Base-by-base conservation (phyloP, 768 basidiomycete species). In the Panus rudis region DNA sequence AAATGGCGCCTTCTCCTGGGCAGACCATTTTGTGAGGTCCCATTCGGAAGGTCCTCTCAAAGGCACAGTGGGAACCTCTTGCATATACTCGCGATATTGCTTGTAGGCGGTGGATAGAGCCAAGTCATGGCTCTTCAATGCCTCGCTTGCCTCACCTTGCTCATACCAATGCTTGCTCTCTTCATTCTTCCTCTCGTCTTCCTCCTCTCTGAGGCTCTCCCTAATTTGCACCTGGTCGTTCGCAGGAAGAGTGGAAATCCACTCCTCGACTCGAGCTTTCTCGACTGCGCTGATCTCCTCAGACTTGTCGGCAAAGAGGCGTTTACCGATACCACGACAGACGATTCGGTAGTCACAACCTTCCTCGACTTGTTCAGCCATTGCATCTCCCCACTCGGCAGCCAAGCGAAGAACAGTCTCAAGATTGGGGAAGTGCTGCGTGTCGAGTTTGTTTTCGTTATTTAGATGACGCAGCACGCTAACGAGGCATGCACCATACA, bases 11-110 rank as follows among this genome's bases (percentile, higher is more conserved):
- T 58, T 67, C 38, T 65, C 56, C 11, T 39, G 53, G 10, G 47
- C 48, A 14, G 52, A 52, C 69, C 68, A 69, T 41, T 63, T 54
- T 39, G 45, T 61, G 35, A 68, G 54, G 39, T 71, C 66, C 65
- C 65, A 69, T 22, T 52, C 45, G 14, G 52, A 49, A 24, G 61
- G 60, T 3, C 63, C 65, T 14, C 45, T 50, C 37, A 62, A 30
- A 1, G 63, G 66, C 11, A 41, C 39, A 19, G 41, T 61, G 1
- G 64, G 63, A 24, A 42, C 48, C 0, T 22, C 40, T 13, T 49
- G 13, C 20, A 63, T 42, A 28, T 55, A 56, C 4, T 52, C 56
- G 50, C 58, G 68, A 54, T 70, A 68, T n/a, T 66, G 60, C 50
- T 66, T 69, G 65, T 64, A 70, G 24, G 57, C 56, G 24, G 44